A percentile compares a stretch with the other conserved stretches of the same genome.
Conservation (phyloP, 345 rosid genomes). For the Hibiscus trionum region DNA sequence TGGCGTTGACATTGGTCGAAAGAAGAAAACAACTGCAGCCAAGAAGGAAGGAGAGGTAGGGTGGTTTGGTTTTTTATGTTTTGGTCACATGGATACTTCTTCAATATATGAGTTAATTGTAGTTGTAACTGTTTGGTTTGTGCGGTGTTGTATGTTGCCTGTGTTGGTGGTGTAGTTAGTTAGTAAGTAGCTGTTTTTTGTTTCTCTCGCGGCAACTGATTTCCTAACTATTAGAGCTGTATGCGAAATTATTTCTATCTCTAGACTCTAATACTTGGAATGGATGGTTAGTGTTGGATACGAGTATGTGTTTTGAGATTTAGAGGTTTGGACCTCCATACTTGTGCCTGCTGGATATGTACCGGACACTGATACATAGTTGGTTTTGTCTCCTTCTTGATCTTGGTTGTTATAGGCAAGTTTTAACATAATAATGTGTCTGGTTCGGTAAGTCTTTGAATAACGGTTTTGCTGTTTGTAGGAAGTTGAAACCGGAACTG, state of each 20-base stretch:
- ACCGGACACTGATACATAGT: too few relatives aligned
- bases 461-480: background rate
- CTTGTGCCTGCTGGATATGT: too few relatives aligned
- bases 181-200: too few relatives aligned
- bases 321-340: too few relatives aligned
- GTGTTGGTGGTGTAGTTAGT: too few relatives aligned
- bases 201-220: too few relatives aligned
- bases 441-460: background rate
- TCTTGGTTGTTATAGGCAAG: background rate
- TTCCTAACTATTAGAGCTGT: too few relatives aligned
- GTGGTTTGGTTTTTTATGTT: background rate
- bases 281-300: too few relatives aligned
- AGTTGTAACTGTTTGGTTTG: background rate
- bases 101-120: background rate
- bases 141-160: background rate
- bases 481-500: slow-evolving; percentile 47
- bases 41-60: slow-evolving; percentile 62
- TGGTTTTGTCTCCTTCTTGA: too few relatives aligned
- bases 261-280: too few relatives aligned
- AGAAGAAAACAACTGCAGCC: slow-evolving; percentile 45
- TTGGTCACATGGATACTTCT: background rate
- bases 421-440: background rate
- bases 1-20: slow-evolving; percentile 70
- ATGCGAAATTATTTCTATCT: too few relatives aligned
- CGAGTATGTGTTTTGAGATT: too few relatives aligned